Evolutionary conservation across 441 rosid species (phyloP).

Genomic region (Syzygium syzygioides): DNA sequence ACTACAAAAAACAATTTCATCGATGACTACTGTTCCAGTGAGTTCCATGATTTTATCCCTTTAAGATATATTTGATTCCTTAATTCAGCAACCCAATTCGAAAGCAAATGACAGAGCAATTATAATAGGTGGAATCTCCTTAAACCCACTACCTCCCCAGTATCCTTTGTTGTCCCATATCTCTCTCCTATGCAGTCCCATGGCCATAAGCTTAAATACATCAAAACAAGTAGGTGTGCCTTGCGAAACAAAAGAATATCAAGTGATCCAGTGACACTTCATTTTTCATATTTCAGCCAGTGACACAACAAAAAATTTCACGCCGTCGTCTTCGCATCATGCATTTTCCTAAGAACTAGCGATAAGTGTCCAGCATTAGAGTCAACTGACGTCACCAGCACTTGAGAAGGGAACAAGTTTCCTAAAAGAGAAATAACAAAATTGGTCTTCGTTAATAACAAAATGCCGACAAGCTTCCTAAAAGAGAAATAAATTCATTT

Average conservation of each 20-base stretch:
- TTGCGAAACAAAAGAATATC: background rate
- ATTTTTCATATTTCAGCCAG: background rate
- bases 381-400: background rate
- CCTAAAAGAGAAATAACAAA: background rate
- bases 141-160: background rate
- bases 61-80: background rate
- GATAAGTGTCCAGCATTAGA: background rate
- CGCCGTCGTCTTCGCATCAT: accelerated
- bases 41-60: background rate
- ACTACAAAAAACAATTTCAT: background rate
- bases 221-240: background rate
- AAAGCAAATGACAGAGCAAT: background rate
- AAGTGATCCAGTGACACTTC: background rate
- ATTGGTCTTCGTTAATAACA: background rate
- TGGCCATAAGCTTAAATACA: background rate
- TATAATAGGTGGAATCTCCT: background rate
- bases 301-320: background rate
- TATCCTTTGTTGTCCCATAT: background rate
- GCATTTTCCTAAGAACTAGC: background rate
- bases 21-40: background rate
- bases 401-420: background rate
- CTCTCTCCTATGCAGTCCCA: background rate
- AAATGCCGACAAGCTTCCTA: background rate
- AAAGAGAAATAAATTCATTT: background rate
- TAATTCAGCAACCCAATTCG: background rate